Evolutionary conservation across 768 basidiomycete species (phyloP), one percentile per base, ranked within the genome.

Genomic region (Asterophora parasitica): DNA sequence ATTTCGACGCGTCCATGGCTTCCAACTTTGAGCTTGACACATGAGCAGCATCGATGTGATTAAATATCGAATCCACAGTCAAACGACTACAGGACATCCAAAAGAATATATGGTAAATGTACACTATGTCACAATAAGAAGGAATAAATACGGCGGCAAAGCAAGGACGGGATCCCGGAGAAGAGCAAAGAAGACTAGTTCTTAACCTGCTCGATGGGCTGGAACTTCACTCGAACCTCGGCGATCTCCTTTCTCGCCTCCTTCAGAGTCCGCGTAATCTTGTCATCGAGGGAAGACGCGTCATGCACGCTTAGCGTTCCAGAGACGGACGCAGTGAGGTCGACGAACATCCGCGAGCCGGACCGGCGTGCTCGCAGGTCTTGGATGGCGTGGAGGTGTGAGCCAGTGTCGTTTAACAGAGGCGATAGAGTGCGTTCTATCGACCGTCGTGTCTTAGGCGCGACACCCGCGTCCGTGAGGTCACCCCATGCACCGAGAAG

Each of bases 261-360:
- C 62, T 73, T 81, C 43, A 92, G 67, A 32, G 74, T 71, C 40
- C 61, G 61, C 23, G 69, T 60, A 35, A 96, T 89, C 53, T 72
- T 65, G 31, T 69, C 65, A 63, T 95, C 88, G 16, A 95, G 65
- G 17, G 64, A 59, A 39, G 76, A 76, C 2, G 80, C 73, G 15
- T 84, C 78, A 12, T 63, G 61, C 10, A 92, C 77, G 5, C 79
- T 82, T 60, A 83, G 66, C 6, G 61, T 58, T 6, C 69, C 66
- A 12, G 84, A 77, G 0, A 98, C 87, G 28, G 81, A 76, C 26
- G 85, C 88, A 4, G 77, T 79, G 42, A 97, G 70, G 65, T 97
- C 91, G 6, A 97, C 85, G 46, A 82, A 85, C 51, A 94, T 80
- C 51, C 85, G 65, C 7, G 92, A 90, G 26, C 92, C 88, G 8